phyloP scores from a whole-genome alignment of 139 green algal genomes.

The Chlorella sorokiniana region DNA sequence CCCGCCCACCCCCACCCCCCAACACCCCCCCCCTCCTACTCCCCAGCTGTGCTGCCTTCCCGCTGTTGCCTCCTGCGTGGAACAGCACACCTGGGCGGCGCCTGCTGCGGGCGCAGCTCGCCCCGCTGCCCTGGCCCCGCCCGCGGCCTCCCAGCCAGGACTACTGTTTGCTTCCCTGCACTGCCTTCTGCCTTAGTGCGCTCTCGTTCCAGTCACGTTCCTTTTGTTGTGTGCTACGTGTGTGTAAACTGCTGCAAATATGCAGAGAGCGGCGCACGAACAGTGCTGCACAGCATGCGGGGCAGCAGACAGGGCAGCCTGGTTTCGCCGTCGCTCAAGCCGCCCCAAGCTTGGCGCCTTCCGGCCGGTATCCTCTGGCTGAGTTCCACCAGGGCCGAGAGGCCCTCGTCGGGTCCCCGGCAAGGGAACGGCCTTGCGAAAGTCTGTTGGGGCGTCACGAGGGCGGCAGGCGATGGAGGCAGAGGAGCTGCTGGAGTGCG shows the following conservation, averaged over 20 bases:
- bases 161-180: background rate
- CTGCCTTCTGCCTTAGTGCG: background rate
- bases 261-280: no score
- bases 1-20: no score
- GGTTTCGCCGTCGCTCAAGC: no score
- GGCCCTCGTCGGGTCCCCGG: no score
- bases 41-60: conserved; percentile 1
- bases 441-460: background rate
- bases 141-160: background rate
- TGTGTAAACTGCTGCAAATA: no score
- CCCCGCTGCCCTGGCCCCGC: background rate
- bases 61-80: background rate
- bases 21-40: background rate
- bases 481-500: background rate
- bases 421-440: background rate
- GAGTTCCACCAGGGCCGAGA: no score
- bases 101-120: background rate
- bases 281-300: no score
- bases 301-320: no score
- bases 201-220: no score
- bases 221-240: no score
- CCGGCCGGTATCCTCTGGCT: no score
- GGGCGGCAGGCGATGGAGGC: background rate
- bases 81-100: conserved; percentile 10
- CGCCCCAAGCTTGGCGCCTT: no score